Conservation (phyloP, 2,329 filamentous ascomycete genomes). For the Pezicula carpinea region DNA sequence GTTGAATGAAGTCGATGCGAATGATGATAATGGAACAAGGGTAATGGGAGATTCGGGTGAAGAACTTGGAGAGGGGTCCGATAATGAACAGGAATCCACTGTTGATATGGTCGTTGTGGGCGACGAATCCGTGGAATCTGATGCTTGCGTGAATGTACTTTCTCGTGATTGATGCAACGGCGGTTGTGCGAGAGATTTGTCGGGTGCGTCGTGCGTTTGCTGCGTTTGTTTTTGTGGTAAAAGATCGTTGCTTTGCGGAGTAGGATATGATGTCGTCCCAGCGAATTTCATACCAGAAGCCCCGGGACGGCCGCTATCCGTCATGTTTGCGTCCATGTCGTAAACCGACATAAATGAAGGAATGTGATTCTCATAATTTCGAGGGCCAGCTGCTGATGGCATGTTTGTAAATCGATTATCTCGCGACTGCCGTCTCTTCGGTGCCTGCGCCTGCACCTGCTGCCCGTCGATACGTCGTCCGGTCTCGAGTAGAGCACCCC, state of each 20-base stretch:
- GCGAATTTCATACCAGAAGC: constrained; percentile 18
- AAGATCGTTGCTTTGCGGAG: constrained; percentile 7
- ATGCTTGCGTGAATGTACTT: constrained; percentile 72
- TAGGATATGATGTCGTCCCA: constrained; percentile 6
- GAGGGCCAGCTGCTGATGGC: constrained; percentile 57
- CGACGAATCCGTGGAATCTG: constrained; percentile 87
- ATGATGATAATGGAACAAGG: constrained; percentile 65
- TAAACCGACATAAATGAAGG: constrained; percentile 74
- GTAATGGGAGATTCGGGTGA: constrained; percentile 87
- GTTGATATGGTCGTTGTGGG: constrained; percentile 92
- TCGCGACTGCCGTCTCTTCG: constrained; percentile 9
- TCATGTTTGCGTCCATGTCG: constrained; percentile 48
- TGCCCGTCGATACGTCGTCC: constrained; percentile 1
- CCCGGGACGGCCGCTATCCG: constrained; percentile 17
- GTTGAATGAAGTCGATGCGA: constrained; percentile 54
- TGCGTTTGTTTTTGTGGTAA: constrained; percentile 8
- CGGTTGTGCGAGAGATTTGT: constrained; percentile 18
- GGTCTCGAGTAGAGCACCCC: constrained; percentile 7
- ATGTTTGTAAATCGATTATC: constrained; percentile 36
- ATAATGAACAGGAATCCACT: constrained; percentile 83
- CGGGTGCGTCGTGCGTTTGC: constrained; percentile 6
- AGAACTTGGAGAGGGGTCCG: constrained; percentile 85
- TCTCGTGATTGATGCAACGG: constrained; percentile 63
- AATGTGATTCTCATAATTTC: constrained; percentile 65
- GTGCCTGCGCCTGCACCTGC: constrained; percentile 12